phyloP scores from a whole-genome alignment of 2,329 filamentous ascomycete species.

The Fusarium buxicola region DNA sequence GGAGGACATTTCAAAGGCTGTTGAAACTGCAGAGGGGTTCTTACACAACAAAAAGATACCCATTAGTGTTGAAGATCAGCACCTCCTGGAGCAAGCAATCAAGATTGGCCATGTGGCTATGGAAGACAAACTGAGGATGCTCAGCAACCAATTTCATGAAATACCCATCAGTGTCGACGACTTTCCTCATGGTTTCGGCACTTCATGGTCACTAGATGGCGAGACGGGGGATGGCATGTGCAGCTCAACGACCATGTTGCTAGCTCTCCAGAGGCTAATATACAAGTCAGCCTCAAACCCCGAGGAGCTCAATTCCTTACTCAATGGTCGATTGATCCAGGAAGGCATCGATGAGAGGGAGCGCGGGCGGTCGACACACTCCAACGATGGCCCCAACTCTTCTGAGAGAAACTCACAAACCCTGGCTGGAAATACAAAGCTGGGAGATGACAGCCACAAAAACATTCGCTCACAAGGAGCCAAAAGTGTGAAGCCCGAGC shows the following conservation, averaged over 20 bases:
- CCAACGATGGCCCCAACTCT: constrained; percentile 12
- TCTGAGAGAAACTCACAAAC: constrained; percentile 39
- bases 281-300: constrained; percentile 58
- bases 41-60: constrained; percentile 69
- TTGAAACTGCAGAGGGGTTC: constrained; percentile 76
- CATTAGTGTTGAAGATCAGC: constrained; percentile 70
- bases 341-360: constrained; percentile 54
- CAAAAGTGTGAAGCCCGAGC: constrained; percentile 39
- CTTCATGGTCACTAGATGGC: constrained; percentile 75
- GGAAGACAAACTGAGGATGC: constrained; percentile 70
- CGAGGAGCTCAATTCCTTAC: constrained; percentile 58
- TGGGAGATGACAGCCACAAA: constrained; percentile 53
- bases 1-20: constrained; percentile 70
- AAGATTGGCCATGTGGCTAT: constrained; percentile 69
- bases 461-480: constrained; percentile 50
- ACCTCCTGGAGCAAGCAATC: constrained; percentile 73
- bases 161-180: constrained; percentile 78
- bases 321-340: constrained; percentile 59
- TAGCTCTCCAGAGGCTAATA: constrained; percentile 64
- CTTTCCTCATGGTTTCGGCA: constrained; percentile 71
- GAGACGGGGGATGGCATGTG: constrained; percentile 61
- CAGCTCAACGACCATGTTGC: constrained; percentile 63
- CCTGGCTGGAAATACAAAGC: constrained; percentile 57
- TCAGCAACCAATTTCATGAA: constrained; percentile 78
- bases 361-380: constrained; percentile 42